phyloP scores from a whole-genome alignment of 2,329 filamentous ascomycete species.

The Nakataea oryzae region DNA sequence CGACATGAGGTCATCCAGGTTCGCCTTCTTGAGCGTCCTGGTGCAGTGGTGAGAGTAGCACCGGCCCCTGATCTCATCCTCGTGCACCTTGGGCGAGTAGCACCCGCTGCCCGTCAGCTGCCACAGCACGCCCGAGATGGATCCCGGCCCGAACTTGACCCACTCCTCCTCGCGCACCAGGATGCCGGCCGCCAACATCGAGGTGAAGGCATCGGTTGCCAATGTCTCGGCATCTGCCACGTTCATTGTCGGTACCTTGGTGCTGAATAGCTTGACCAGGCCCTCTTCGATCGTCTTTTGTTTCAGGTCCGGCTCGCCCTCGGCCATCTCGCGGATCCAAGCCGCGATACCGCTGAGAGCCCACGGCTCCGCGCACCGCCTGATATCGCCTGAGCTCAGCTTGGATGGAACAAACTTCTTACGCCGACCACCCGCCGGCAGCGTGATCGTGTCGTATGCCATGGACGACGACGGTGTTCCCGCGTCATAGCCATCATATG shows the following conservation, averaged over 20 bases:
- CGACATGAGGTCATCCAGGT: slow-evolving; percentile 63
- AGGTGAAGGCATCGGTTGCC: slow-evolving; percentile 63
- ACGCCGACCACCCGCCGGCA: slow-evolving; percentile 63
- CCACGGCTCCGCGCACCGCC: slow-evolving; percentile 83
- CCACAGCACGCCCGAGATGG: slow-evolving; percentile 81
- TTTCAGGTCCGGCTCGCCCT: slow-evolving; percentile 82
- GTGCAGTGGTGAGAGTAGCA: slow-evolving; percentile 95
- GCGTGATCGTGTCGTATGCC: slow-evolving; percentile 71
- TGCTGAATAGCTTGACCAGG: slow-evolving; percentile 77
- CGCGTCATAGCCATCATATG: slow-evolving; percentile 47
- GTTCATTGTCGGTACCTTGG: slow-evolving; percentile 97
- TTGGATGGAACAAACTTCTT: slow-evolving; percentile 81
- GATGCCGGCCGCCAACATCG: slow-evolving; percentile 70
- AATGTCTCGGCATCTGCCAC: slow-evolving; percentile 90
- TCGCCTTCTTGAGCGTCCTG: slow-evolving; percentile 88
- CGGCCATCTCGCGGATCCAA: slow-evolving; percentile 83
- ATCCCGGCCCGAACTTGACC: slow-evolving; percentile 80
- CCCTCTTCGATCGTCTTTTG: slow-evolving; percentile 79
- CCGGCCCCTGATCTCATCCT: slow-evolving; percentile 56
- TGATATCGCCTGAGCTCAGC: slow-evolving; percentile 69
- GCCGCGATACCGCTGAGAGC: slow-evolving; percentile 76
- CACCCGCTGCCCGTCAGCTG: slow-evolving; percentile 88
- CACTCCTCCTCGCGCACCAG: slow-evolving; percentile 89
- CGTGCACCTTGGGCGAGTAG: slow-evolving; percentile 77
- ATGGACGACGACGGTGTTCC: slow-evolving; percentile 39